A percentile compares a stretch with the other conserved stretches of the same genome.
These are phyloP conservation scores for Populus tomentosa DNA, from an alignment of 441 rosid genomes.

Conservation along the genomic window DNA sequence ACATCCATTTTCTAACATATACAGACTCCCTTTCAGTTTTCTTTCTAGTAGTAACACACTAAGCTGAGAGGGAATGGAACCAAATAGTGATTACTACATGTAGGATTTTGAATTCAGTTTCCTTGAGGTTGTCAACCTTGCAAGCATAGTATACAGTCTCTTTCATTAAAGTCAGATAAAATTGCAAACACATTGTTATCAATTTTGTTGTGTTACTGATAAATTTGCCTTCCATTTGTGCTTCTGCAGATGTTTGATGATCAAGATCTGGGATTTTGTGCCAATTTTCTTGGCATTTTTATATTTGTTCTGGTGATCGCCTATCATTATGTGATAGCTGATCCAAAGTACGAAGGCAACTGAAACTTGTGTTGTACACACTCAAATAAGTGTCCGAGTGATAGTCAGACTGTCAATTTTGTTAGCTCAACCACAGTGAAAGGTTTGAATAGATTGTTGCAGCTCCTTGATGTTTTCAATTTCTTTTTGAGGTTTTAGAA, in stretches of 20 bases:
- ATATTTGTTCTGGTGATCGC: constrained; percentile 69
- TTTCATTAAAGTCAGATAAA: background rate
- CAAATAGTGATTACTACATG: background rate
- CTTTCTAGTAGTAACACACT: background rate
- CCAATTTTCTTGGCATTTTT: constrained; percentile 80
- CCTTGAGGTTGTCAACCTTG: background rate
- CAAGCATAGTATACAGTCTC: background rate
- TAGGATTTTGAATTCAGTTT: background rate
- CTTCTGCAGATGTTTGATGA: constrained; percentile 77
- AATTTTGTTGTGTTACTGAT: background rate
- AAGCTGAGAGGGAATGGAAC: background rate
- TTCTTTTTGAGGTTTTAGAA: background rate
- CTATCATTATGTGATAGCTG: constrained; percentile 79
- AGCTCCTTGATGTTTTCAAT: background rate
- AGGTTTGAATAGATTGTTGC: background rate
- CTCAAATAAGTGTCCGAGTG: background rate
- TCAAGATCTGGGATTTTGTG: constrained; percentile 67
- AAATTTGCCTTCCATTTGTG: constrained; percentile 5
- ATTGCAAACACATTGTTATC: background rate
- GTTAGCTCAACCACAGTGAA: background rate
- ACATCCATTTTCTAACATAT: background rate
- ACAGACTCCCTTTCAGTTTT: background rate
- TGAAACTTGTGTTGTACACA: background rate
- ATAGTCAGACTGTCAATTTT: constrained; percentile 3
- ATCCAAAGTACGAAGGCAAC: constrained; percentile 67